Conservation (phyloP, 805 yeast species). For the Kuraishia capsulata region DNA sequence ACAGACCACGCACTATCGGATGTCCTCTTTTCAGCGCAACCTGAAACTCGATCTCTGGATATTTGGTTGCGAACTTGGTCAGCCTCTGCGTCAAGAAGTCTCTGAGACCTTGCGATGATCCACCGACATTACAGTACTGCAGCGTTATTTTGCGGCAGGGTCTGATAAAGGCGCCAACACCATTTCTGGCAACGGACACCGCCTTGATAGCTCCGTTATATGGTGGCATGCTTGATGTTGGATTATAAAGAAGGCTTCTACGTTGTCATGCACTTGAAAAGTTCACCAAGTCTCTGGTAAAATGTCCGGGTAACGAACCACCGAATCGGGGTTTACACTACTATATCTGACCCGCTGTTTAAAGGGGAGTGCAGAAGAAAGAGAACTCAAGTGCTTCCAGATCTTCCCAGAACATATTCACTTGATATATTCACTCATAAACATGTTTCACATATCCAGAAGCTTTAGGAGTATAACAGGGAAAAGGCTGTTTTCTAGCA, state of each 20-base stretch:
- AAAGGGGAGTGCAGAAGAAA: too few species aligned
- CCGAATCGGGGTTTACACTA: too few species aligned
- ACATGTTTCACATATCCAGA: background rate
- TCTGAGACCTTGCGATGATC: conserved; percentile 75
- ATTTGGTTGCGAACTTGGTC: conserved; percentile 42
- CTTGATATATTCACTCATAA: too few species aligned
- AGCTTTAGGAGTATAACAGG: background rate
- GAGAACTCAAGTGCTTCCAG: too few species aligned
- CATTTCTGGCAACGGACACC: conserved; percentile 59
- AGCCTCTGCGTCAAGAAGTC: conserved; percentile 51
- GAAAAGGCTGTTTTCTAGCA: background rate
- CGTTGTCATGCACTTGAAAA: too few species aligned
- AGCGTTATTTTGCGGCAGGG: conserved; percentile 72
- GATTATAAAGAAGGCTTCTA: too few species aligned
- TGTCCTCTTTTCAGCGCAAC: conserved; percentile 71
- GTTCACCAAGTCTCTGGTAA: too few species aligned
- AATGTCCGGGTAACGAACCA: background rate
- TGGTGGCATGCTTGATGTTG: conserved; percentile 2
- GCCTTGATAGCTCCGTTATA: conserved; percentile 35
- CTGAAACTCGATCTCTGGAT: conserved; percentile 66
- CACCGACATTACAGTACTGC: conserved; percentile 93
- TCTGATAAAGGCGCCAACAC: conserved; percentile 61
- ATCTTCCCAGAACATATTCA: too few species aligned
- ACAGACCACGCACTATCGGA: conserved; percentile 62
- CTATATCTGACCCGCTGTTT: too few species aligned